A percentile compares a stretch with the other conserved stretches of the same genome.
phyloP scores from a whole-genome alignment of 2,329 filamentous ascomycete genomes.

The Chaetomium olivaceum region DNA sequence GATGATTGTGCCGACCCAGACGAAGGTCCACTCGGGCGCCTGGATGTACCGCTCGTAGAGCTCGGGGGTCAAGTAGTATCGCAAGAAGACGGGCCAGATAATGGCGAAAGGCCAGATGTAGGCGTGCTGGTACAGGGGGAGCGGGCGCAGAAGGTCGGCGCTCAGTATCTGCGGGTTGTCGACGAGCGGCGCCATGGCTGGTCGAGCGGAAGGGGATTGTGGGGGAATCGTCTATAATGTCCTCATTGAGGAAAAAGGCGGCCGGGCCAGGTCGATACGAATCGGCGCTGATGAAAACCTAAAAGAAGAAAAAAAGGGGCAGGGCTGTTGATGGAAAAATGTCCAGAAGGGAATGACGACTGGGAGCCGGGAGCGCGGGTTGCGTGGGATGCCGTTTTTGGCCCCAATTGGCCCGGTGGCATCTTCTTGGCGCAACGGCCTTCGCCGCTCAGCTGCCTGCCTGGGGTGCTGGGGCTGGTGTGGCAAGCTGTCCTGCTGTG shows the following conservation, averaged over 20 bases:
- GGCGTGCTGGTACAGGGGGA: constrained; percentile 76
- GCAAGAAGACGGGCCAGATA: constrained; percentile 88
- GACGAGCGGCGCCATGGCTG: constrained; percentile 70
- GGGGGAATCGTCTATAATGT: constrained; percentile 8
- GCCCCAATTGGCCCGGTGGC: constrained; percentile 5
- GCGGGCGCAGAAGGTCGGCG: constrained; percentile 83
- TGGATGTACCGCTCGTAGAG: constrained; percentile 90
- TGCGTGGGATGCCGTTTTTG: background rate
- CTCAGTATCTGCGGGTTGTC: constrained; percentile 87
- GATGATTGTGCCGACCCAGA: constrained; percentile 86
- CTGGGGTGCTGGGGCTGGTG: background rate
- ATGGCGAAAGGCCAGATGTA: constrained; percentile 94
- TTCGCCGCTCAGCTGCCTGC: background rate
- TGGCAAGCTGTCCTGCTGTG: background rate
- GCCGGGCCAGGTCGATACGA: background rate
- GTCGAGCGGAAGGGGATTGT: constrained; percentile 9
- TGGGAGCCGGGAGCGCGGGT: background rate
- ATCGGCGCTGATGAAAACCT: constrained; percentile 8
- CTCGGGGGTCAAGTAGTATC: constrained; percentile 78
- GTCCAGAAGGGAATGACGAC: constrained; percentile 6
- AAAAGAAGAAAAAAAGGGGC: background rate
- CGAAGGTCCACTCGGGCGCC: constrained; percentile 96
- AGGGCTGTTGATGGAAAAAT: constrained; percentile 3
- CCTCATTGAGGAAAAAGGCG: constrained; percentile 23
- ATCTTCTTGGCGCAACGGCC: constrained; percentile 12